These are phyloP conservation scores for Phaeoacremonium minimum DNA, from an alignment of 2,329 filamentous ascomycete genomes.

Conservation along the genomic window DNA sequence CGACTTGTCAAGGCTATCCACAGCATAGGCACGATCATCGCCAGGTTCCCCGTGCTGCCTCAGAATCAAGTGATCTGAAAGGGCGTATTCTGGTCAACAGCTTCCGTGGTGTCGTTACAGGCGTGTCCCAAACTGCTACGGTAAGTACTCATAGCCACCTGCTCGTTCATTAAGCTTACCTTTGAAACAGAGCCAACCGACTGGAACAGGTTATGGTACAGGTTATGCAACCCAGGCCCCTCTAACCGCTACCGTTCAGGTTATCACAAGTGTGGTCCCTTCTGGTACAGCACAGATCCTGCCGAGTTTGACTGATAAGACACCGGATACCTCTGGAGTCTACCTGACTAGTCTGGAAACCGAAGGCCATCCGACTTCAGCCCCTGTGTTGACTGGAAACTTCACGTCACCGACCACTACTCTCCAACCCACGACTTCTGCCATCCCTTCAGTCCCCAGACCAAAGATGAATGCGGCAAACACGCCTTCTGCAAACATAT, in stretches of 20 bases:
- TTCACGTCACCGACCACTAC: slow-evolving; percentile 8
- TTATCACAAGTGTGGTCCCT: slow-evolving; percentile 22
- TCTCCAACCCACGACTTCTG: slow-evolving; percentile 1
- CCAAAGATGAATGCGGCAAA: slow-evolving; percentile 9
- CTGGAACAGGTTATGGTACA: too few relatives aligned
- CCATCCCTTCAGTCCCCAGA: not conserved
- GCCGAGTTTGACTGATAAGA: slow-evolving; percentile 17
- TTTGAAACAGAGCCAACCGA: too few relatives aligned
- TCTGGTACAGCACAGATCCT: slow-evolving; percentile 28
- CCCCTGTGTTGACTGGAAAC: slow-evolving; percentile 15
- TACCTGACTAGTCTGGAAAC: slow-evolving; percentile 25
- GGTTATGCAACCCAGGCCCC: not conserved
- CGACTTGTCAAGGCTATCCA: slow-evolving; percentile 2
- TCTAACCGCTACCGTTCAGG: slow-evolving; percentile 15
- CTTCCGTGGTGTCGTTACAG: too few relatives aligned
- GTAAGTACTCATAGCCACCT: too few relatives aligned
- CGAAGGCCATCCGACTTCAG: slow-evolving; percentile 13
- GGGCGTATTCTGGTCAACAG: too few relatives aligned
- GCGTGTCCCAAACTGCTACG: too few relatives aligned
- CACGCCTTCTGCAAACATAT: slow-evolving; percentile 15
- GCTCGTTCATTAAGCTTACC: too few relatives aligned
- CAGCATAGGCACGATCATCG: not conserved
- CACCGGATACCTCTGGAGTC: slow-evolving; percentile 25
- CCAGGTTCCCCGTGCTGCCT: too few relatives aligned
- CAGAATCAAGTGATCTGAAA: too few relatives aligned